Conservation (phyloP, 305 asterid species). For the Solanum aculeatissimum region DNA sequence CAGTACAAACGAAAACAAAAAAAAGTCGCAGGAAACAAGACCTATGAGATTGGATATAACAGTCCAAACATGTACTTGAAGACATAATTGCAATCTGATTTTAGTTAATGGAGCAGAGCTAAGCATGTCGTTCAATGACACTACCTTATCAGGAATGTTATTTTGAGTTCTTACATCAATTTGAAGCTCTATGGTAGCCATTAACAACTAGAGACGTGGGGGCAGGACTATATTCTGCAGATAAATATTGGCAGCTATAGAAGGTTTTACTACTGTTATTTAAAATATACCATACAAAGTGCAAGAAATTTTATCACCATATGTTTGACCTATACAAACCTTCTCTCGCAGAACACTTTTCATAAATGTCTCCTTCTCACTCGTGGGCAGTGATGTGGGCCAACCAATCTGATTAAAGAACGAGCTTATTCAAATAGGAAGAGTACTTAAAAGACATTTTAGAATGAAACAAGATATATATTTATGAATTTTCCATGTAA, state of each 20-base stretch:
- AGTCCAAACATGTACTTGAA: not conserved
- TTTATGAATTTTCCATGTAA: not conserved
- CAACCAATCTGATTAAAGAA: slow-evolving; percentile 69
- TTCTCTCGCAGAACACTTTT: slow-evolving; percentile 73
- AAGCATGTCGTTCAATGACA: not conserved
- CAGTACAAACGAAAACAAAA: not conserved
- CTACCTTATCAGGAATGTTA: not conserved
- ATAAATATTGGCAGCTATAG: not conserved
- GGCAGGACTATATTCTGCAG: not conserved
- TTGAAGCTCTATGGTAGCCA: not conserved
- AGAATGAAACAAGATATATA: not conserved
- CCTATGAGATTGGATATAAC: not conserved
- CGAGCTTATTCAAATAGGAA: not conserved
- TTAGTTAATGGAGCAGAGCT: not conserved
- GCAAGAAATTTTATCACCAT: not conserved
- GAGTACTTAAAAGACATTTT: not conserved
- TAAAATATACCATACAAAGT: not conserved
- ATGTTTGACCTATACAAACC: slow-evolving; percentile 21
- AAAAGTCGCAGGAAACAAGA: not conserved
- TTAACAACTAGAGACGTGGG: not conserved
- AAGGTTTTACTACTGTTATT: not conserved
- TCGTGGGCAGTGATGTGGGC: slow-evolving; percentile 93
- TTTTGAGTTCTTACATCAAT: not conserved
- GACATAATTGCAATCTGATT: not conserved
- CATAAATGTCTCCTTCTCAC: slow-evolving; percentile 64